Evolutionary conservation across 2,329 filamentous ascomycete species (phyloP), one percentile per base, ranked within the genome.

Genomic region (Cyphellophora attinorum): DNA sequence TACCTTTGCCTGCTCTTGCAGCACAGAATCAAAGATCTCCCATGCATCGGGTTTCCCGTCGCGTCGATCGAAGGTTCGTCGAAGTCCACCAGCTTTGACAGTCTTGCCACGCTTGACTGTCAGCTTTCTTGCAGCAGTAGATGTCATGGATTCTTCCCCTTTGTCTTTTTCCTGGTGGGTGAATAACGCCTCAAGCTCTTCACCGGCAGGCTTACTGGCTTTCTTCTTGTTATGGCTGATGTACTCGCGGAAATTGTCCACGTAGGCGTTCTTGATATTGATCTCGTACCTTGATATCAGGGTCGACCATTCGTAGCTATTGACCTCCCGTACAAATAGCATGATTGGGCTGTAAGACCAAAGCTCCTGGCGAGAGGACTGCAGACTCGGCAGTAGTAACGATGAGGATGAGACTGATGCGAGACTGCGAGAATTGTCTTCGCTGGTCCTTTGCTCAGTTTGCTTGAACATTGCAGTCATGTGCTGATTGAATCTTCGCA

Each of bases 71-170:
- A 55, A 52, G 10, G 39, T 64, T 45, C 49, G 55, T 60, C 38
- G 64, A 45, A 54, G 67, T 62, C 53, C 62, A 54, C 53, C 55
- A 23, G 56, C 54, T 25, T 57, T 58, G 34, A 70, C 65, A 3
- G 85, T 95, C 58, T 94, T 88, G 45, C 85, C 91, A 53, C 88
- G 76, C 67, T 94, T 94, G 34, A 96, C 88, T 0, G 89, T 96
- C 41, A 96, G 62, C 59, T 94, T 94, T 42, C 86, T 75, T 6
- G 88, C 88, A 5, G 84, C 80, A 27, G 75, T 77, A 13, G 83
- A 73, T 39, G 83, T 74, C 21, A 71, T 64, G 27, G 60, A 59
- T 33, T 73, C 65, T 31, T 74, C 77, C 50, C 93, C 83, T 34
- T 84, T 79, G 52, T 95, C 86, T 53, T 93, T 93, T 53, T 95